Conservation (phyloP, 768 basidiomycete genomes). For the Amanita muscaria region DNA sequence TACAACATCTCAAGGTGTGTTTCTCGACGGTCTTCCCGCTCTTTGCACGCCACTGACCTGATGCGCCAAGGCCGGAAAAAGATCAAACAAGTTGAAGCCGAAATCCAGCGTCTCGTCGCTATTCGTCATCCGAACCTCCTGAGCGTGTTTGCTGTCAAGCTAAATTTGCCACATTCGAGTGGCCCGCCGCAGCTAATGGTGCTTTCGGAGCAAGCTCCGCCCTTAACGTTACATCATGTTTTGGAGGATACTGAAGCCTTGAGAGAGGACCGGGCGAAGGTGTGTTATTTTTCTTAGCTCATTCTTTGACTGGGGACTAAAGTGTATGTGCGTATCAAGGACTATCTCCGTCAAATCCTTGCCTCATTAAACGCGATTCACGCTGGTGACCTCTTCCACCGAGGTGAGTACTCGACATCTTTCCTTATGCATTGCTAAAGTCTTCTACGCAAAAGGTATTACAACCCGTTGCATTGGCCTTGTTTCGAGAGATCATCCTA, state of each 20-base stretch:
- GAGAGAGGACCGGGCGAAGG: conserved; percentile 62
- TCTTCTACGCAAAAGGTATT: conserved; percentile 39
- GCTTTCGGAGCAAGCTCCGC: conserved; percentile 62
- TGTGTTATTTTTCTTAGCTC: conserved; percentile 24
- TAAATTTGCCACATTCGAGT: conserved; percentile 40
- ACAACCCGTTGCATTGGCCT: conserved; percentile 54
- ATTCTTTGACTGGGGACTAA: not conserved
- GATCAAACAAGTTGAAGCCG: conserved; percentile 54
- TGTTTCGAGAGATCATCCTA: conserved; percentile 34
- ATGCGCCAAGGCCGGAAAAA: conserved; percentile 49
- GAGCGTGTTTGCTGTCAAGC: conserved; percentile 58
- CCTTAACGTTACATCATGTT: conserved; percentile 60
- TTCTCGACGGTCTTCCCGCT: not conserved
- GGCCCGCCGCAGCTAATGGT: conserved; percentile 50
- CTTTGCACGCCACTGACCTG: not conserved
- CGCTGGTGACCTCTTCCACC: conserved; percentile 56
- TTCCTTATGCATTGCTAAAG: conserved; percentile 1
- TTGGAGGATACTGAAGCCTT: conserved; percentile 70
- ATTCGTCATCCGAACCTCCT: conserved; percentile 63
- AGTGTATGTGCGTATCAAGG: conserved; percentile 30
- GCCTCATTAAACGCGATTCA: conserved; percentile 64
- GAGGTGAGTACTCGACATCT: conserved; percentile 34
- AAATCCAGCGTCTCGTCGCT: conserved; percentile 49
- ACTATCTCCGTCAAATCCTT: conserved; percentile 67
- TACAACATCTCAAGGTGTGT: conserved; percentile 46